These are phyloP conservation scores for Pterocarpus macrocarpus DNA, from an alignment of 306 rosid genomes.

Conservation along the genomic window DNA sequence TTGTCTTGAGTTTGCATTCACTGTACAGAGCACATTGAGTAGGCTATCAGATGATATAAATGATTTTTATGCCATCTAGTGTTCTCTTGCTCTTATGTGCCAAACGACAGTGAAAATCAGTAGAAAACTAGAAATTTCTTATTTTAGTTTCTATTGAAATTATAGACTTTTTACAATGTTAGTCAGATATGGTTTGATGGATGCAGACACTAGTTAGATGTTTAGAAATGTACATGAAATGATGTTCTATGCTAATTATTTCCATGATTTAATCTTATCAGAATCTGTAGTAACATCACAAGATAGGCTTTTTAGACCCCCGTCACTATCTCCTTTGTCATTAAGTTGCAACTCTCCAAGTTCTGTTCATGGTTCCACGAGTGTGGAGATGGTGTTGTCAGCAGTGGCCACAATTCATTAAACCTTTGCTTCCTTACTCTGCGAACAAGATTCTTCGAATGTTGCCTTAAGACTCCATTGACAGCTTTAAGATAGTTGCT, in stretches of 20 bases:
- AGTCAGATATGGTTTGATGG: not conserved
- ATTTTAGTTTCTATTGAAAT: not conserved
- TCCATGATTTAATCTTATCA: constrained; percentile 32
- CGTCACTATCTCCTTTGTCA: constrained; percentile 67
- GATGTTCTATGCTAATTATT: constrained; percentile 7
- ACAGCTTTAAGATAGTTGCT: constrained; percentile 86
- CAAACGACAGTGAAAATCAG: not conserved
- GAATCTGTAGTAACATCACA: constrained; percentile 5
- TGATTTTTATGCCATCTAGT: not conserved
- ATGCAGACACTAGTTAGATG: constrained; percentile 22
- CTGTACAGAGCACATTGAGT: not conserved
- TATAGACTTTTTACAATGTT: constrained; percentile 26
- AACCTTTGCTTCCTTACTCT: constrained; percentile 58
- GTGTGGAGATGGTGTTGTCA: constrained; percentile 74
- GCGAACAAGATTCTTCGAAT: constrained; percentile 50
- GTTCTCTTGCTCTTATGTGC: not conserved
- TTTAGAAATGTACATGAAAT: constrained; percentile 25
- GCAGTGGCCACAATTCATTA: constrained; percentile 67
- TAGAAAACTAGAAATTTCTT: not conserved
- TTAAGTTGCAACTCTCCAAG: constrained; percentile 48
- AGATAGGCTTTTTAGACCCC: constrained; percentile 48
- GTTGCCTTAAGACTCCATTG: constrained; percentile 64
- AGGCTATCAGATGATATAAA: not conserved
- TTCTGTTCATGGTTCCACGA: constrained; percentile 68
- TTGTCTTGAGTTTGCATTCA: not conserved